These are phyloP conservation scores for Fusarium pseudograminearum DNA, from an alignment of 2,329 filamentous ascomycete species.

Conservation along the genomic window DNA sequence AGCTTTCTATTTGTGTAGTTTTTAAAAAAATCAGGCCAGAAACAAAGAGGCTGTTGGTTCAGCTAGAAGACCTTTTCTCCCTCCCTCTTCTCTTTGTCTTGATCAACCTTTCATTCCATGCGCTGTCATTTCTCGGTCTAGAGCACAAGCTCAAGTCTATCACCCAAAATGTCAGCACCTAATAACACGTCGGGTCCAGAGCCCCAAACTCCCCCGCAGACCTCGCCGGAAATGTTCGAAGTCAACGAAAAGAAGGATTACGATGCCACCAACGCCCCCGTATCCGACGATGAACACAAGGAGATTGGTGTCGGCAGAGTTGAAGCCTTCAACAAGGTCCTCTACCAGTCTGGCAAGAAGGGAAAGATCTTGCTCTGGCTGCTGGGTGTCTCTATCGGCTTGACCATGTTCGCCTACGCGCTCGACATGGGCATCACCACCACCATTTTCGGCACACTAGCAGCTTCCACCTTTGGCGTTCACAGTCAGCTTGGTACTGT, in stretches of 20 bases:
- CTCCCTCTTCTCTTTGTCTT: not conserved
- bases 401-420: slow-evolving; percentile 56
- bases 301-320: slow-evolving; percentile 52
- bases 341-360: slow-evolving; percentile 53
- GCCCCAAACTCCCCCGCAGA: not conserved
- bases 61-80: not conserved
- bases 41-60: not conserved
- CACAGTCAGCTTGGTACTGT: slow-evolving; percentile 52
- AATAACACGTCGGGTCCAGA: slow-evolving; percentile 11
- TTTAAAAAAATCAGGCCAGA: slow-evolving; percentile 19
- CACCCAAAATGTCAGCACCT: slow-evolving; percentile 15
- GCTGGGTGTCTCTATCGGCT: slow-evolving; percentile 52
- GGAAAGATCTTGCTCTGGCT: slow-evolving; percentile 54
- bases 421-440: slow-evolving; percentile 55
- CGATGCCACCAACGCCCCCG: slow-evolving; percentile 22
- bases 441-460: slow-evolving; percentile 52
- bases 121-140: not conserved
- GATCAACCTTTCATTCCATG: not conserved
- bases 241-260: slow-evolving; percentile 26
- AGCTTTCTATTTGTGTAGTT: not conserved
- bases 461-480: slow-evolving; percentile 51
- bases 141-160: slow-evolving; percentile 3
- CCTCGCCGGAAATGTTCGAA: slow-evolving; percentile 19
- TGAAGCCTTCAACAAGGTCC: slow-evolving; percentile 56
- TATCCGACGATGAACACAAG: slow-evolving; percentile 21